Evolutionary conservation across 495 filamentous ascomycete species (phyloP), one percentile per base, ranked within the genome.

Genomic region (Penicillium manginii): DNA sequence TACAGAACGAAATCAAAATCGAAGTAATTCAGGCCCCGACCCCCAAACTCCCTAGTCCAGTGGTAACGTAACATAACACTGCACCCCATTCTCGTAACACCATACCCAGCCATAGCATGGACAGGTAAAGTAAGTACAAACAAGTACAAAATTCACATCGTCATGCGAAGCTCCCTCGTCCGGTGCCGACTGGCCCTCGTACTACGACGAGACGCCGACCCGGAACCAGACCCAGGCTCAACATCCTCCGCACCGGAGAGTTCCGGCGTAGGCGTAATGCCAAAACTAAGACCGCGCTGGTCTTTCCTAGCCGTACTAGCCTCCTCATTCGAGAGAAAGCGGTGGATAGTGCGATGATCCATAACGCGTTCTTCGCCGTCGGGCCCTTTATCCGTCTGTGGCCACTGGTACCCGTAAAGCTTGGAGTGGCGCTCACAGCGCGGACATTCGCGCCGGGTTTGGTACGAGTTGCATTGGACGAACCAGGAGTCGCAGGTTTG

Each of bases 371-470:
- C 88, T 66, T 96, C 92, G 21, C 82, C 84, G 65, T 98, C 94
- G 17, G 83, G 83, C 1, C 89, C 89, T 56, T 86, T 86, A 35
- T 96, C 89, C 2, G 96, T 98, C 73, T 98, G 96, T 17, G 94
- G 94, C 96, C 96, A 99, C 51, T 85, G 82, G 65, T 89, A 96
- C 0, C 96, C 96, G 69, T 97, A 99, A 1, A 99, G 78, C 72
- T 96, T 98, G 23, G 90, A 93, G 64, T 99, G 94, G 0, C 96
- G 83, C 76, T 98, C 96, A 73, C 94, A 99, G 17, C 96, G 85
- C 10, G 89, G 91, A 68, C 94, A 99, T 26, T 89, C 88, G 21
- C 86, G 83, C 15, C 89, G 86, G 2, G 93, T 96, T 54, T 86
- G 86, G 70, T 94, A 97, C 2, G 88, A 91, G 63, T 98, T 88